Evolutionary conservation across 345 rosid species (phyloP), one percentile per base, ranked within the genome.

Genomic region (Pugionium cornutum): DNA sequence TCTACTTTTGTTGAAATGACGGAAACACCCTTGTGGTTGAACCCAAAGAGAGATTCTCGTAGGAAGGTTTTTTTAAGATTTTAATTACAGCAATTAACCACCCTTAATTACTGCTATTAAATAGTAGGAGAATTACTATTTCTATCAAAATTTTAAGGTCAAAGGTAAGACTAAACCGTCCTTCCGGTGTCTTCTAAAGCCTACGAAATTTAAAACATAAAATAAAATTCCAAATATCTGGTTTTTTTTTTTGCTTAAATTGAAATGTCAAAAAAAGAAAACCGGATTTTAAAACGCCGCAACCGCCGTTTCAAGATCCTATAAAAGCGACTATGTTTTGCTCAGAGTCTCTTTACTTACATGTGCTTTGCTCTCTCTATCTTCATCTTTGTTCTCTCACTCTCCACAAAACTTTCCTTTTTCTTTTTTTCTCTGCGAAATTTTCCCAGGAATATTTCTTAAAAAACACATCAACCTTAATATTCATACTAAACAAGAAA

Each of bases 221-320:
- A 30, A 28, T 11, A 35, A 4, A 34, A 5, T 5, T 34, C 36
- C 36, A 34, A 42, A 42, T 9, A 46, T 18, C 1, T 34, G 11
- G 36, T 1, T 2, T 3, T 33, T 11, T 11, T 30, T 1, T n/a
- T 43, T 9, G 54, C 27, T 2, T 18, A 33, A 61, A 1, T 18
- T 2, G 11, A 54, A 50, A 55, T 70, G 43, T 50, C 39, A 28
- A 33, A 28, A n/a, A n/a, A n/a, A n/a, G n/a, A n/a, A n/a, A 25
- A 69, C 9, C 10, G 40, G 37, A 26, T 48, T 48, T 7, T 9
- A 54, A 70, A 70, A 70, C 58, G 52, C 75, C 64, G 58, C 69
- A 66, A 73, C 54, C 42, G 72, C 71, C 76, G 76, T 58, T 73
- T 29, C 34, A 66, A 34, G 50, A 67, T 66, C 62, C 71, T 73